Base-by-base conservation (phyloP, 2,329 filamentous ascomycete species). In the Fusarium buharicum region DNA sequence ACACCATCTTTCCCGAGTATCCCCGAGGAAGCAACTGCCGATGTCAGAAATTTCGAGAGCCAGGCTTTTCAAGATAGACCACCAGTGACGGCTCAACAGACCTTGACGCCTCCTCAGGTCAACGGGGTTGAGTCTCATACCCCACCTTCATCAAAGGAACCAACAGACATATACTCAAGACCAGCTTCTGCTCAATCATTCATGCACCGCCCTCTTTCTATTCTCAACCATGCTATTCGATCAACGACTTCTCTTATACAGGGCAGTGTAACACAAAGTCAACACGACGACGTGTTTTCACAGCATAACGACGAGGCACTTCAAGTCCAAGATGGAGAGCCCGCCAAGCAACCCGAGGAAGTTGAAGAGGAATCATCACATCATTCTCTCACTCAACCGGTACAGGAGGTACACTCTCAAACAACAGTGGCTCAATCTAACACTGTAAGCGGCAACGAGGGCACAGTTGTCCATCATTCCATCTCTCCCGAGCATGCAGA, bases 11-110 rank as follows among this genome's bases (percentile, higher is more conserved):
- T 60, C 17, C 51, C 55, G 18, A 64, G 43, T 24, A 60, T 59
- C 12, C 54, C 50, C 16, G 55, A 63, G 33, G 58, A 68, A 36
- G 59, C 46, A 33, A 50, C 59, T 24, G 20, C 52, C 4, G 56
- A 64, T 47, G 47, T 56, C 14, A 52, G 47, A 27, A 52, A 55
- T 20, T 62, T 65, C 27, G 64, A 67, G 17, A 36, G 47, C 14
- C 40, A 48, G 9, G 41, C 56, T 24, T 53, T 58, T 24, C 47
- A 47, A 31, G 47, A 50, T 22, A 44, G 46, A 39, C 54, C 62
- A 7, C 30, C 58, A 38, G 50, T 40, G 22, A 46, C 33, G 14
- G 40, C 54, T 13, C 40, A 41, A 9, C 41, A 51, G 39, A 30
- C 43, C 24, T n/a, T 24, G n/a, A 36, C 28, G 12, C 37, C 44